Percentiles rank a stretch among this genome's conserved stretches.
Conservation (phyloP, 2,329 filamentous ascomycete species). For the Verticillium klebahnii region DNA sequence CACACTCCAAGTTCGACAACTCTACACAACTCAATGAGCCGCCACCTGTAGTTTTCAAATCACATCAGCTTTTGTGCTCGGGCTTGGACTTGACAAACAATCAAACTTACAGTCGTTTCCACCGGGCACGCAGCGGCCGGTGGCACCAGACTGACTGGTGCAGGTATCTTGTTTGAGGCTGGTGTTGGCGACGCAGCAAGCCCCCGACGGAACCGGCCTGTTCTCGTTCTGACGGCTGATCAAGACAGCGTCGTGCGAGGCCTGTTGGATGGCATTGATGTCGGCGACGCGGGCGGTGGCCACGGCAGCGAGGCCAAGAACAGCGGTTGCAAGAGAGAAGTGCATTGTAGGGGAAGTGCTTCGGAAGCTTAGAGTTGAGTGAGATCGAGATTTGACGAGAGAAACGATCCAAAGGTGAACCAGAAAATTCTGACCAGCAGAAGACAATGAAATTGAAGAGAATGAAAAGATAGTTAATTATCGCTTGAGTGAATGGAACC, state of each 20-base stretch:
- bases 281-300: slow-evolving; percentile 10
- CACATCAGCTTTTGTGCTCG: neutral
- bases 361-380: neutral
- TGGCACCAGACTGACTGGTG: slow-evolving; percentile 22
- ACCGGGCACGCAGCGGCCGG: slow-evolving; percentile 27
- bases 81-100: neutral
- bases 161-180: slow-evolving; percentile 32
- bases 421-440: neutral
- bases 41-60: slow-evolving; percentile 13
- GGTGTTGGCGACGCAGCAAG: slow-evolving; percentile 28
- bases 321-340: slow-evolving; percentile 16
- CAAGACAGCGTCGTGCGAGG: slow-evolving; percentile 17
- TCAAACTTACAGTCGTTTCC: slow-evolving; percentile 27
- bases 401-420: neutral
- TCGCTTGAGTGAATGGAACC: neutral
- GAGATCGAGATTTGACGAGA: neutral
- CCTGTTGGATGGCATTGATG: neutral
- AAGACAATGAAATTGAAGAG: neutral
- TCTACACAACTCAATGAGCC: slow-evolving; percentile 19
- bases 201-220: slow-evolving; percentile 26
- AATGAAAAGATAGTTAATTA: neutral
- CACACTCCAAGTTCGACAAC: slow-evolving; percentile 18
- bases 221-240: slow-evolving; percentile 25
- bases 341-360: slow-evolving; percentile 19
- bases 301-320: slow-evolving; percentile 20